Percentiles rank a stretch among this genome's conserved stretches.
These are phyloP conservation scores for Caloboletus firmus DNA, from an alignment of 1,284 basidiomycete genomes.

Conservation along the genomic window DNA sequence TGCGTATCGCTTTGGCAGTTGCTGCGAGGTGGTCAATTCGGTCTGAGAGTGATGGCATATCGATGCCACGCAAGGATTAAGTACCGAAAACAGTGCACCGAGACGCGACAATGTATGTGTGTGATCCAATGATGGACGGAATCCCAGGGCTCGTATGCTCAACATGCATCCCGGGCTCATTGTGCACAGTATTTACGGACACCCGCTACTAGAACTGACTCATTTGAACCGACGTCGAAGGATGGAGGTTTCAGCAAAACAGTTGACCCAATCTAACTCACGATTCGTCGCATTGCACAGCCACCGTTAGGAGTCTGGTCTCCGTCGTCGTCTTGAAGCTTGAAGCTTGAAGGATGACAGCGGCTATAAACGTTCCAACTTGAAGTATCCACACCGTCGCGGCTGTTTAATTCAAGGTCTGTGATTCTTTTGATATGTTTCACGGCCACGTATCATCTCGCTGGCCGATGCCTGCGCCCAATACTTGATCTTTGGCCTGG, in stretches of 20 bases:
- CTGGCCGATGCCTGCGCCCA: neutral
- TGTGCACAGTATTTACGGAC: neutral
- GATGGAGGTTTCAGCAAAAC: neutral
- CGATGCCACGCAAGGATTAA: neutral
- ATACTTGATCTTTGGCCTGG: neutral
- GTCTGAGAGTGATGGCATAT: slow-evolving; percentile 45
- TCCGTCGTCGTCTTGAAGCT: slow-evolving; percentile 10
- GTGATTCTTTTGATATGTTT: slow-evolving; percentile 13
- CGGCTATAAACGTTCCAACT: slow-evolving; percentile 2
- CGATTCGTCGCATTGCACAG: slow-evolving; percentile 15
- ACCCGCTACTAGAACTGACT: neutral
- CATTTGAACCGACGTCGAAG: neutral
- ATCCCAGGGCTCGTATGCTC: neutral
- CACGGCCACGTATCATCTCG: neutral
- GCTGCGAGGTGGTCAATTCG: slow-evolving; percentile 44
- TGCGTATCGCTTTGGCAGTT: slow-evolving; percentile 39
- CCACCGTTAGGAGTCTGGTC: slow-evolving; percentile 11
- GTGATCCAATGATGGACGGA: neutral
- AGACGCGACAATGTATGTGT: neutral
- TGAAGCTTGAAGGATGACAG: slow-evolving; percentile 13
- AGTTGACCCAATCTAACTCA: neutral
- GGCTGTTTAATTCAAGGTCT: slow-evolving; percentile 22
- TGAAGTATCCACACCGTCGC: slow-evolving; percentile 3
- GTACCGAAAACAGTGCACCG: neutral
- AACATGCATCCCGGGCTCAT: neutral